Base-by-base conservation (phyloP, 2,329 filamentous ascomycete genomes). In the Xylariaceae sp. region DNA sequence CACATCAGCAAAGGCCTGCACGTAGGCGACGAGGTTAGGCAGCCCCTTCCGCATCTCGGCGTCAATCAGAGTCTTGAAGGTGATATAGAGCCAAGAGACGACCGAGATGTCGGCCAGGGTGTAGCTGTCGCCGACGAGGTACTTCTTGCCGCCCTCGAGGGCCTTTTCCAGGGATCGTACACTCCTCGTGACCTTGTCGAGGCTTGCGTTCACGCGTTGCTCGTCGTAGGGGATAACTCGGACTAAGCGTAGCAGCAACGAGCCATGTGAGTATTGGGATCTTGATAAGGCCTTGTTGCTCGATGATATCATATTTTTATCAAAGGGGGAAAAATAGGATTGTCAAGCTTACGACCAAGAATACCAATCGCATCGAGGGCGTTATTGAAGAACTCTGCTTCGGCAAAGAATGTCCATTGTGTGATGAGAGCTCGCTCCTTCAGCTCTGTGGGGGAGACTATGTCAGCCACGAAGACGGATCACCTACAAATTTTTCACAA, bases 381-480 rank as follows among this genome's bases (percentile, higher is more conserved):
- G 23, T 36, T 34, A 15, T 6, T 29, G 15, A 34, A 39, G 15
- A 48, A 9, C 53, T 68, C 65, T 32, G 48, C 52, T 41, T 69
- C 62, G 11, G 64, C 51, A 47, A 66, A 68, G 38, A 50, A 56
- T n/a, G 64, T 52, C 71, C 70, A 76, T 51, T 71, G 61, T 18
- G 59, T 53, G 52, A 74, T 63, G 7, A 56, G 50, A 0, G 68
- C 67, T 23, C 62, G 58, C 34, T 66, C 60, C 43, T 65, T 60
- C 6, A 58, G 35, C 24, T 64, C 67, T 48, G 13, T n/a, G 5
- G 33, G 11, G 21, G 7, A 24, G 11, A 11, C 7, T 11, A 11
- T 24, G 21, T 24, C 11, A 24, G 6, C 21, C 6, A 11, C 21
- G 7, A 7, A 24, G 21, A 6, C 6, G 21, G 21, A 7, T 11